These are phyloP conservation scores for Hypoxylon sp. DNA, from an alignment of 2,329 filamentous ascomycete genomes.

Conservation along the genomic window DNA sequence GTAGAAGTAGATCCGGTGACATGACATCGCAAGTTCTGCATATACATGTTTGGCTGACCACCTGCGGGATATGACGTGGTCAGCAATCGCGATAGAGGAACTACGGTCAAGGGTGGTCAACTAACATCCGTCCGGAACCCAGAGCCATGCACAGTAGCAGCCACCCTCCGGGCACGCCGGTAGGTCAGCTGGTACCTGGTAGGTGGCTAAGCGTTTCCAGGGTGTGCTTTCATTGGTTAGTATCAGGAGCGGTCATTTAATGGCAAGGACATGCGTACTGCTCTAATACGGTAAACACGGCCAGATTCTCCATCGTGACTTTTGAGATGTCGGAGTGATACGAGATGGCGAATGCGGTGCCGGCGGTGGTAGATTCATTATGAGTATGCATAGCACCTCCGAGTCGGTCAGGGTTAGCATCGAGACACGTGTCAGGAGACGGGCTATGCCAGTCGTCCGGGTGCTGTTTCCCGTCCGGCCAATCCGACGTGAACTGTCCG, in stretches of 20 bases:
- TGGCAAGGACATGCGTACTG: constrained; percentile 49
- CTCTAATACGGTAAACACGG: constrained; percentile 61
- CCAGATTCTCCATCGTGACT: constrained; percentile 64
- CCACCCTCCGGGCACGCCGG: constrained; percentile 37
- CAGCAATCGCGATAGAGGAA: not conserved
- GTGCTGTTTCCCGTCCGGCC: constrained; percentile 61
- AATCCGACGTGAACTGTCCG: constrained; percentile 54
- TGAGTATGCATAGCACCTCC: constrained; percentile 61
- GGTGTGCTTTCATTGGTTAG: constrained; percentile 26
- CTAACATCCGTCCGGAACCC: constrained; percentile 40
- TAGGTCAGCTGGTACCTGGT: constrained; percentile 34
- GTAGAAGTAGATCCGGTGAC: constrained; percentile 58
- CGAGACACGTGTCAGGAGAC: constrained; percentile 46
- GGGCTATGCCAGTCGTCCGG: constrained; percentile 60
- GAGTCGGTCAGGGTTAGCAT: constrained; percentile 39
- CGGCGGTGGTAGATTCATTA: constrained; percentile 57
- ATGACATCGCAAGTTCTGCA: constrained; percentile 63
- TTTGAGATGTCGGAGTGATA: constrained; percentile 60
- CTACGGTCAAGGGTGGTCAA: not conserved
- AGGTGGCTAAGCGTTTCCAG: constrained; percentile 38
- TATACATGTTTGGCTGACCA: constrained; percentile 50
- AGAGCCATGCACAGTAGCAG: constrained; percentile 41
- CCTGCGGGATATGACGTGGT: constrained; percentile 8
- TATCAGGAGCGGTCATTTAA: not conserved
- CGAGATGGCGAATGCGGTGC: constrained; percentile 63